These are phyloP conservation scores for Schoenoplectus triqueter DNA, from an alignment of 202 grass and related monocot species.

Conservation along the genomic window DNA sequence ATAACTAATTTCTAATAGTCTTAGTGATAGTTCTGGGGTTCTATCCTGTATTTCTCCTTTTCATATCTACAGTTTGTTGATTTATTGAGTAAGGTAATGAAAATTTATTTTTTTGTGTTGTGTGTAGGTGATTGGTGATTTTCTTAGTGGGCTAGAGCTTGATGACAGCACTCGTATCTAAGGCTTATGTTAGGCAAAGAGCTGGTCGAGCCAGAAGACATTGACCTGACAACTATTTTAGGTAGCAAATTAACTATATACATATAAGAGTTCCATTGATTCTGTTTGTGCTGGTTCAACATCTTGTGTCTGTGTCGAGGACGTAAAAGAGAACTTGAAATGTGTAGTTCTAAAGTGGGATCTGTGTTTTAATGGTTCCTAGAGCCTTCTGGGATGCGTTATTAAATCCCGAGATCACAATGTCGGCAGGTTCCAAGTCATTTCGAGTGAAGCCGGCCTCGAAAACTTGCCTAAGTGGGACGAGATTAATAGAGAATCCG, in stretches of 20 bases:
- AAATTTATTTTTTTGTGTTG: conserved; percentile 37
- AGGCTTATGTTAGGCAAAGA: conserved; percentile 92
- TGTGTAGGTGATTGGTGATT: conserved; percentile 47
- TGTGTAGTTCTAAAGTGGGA: no score
- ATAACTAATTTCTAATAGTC: neutral
- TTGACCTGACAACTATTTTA: conserved; percentile 90
- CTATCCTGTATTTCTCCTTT: conserved; percentile 4
- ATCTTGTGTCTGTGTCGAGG: no score
- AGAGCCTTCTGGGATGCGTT: no score
- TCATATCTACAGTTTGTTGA: neutral
- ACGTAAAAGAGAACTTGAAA: no score
- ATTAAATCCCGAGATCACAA: no score
- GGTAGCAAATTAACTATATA: conserved; percentile 43
- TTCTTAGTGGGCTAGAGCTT: conserved; percentile 86
- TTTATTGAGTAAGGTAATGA: conserved; percentile 7
- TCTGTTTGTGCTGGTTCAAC: neutral
- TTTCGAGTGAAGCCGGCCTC: no score
- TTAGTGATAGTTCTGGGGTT: neutral
- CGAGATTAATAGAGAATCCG: no score
- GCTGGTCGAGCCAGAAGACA: conserved; percentile 94
- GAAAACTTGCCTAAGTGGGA: no score
- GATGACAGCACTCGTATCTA: conserved; percentile 86
- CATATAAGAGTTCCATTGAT: conserved; percentile 1
- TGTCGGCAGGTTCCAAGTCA: no score
- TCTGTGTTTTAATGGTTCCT: no score